Conservation (phyloP, 2,329 filamentous ascomycete species). For the Nectriaceae sp. region DNA sequence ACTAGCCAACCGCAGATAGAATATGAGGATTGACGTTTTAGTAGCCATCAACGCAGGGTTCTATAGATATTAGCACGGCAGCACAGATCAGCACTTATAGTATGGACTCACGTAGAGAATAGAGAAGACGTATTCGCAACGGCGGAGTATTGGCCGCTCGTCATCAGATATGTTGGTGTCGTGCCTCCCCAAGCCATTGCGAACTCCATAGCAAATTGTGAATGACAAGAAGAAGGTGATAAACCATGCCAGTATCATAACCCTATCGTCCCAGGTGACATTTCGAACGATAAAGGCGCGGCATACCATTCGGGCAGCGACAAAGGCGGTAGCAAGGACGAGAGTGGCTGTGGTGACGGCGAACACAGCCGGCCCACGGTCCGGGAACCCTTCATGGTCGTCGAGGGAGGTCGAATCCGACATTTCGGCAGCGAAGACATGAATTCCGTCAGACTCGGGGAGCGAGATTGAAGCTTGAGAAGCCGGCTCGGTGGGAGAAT, state of each 20-base stretch:
- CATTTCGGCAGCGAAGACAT: slow-evolving; percentile 28
- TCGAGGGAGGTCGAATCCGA: slow-evolving; percentile 24
- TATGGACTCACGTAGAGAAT: slow-evolving; percentile 56
- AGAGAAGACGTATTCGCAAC: slow-evolving; percentile 64
- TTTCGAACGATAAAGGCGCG: slow-evolving; percentile 72
- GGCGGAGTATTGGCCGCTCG: slow-evolving; percentile 55
- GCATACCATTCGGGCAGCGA: slow-evolving; percentile 72
- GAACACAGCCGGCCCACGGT: slow-evolving; percentile 64
- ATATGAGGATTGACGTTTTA: slow-evolving; percentile 89
- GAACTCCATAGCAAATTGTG: slow-evolving; percentile 64
- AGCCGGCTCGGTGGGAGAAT: slow-evolving; percentile 15
- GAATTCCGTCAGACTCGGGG: slow-evolving; percentile 18
- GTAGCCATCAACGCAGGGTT: slow-evolving; percentile 89
- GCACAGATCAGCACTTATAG: not conserved
- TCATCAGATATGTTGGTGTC: slow-evolving; percentile 58
- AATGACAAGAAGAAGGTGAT: slow-evolving; percentile 69
- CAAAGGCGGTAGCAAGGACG: slow-evolving; percentile 71
- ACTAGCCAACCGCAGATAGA: slow-evolving; percentile 82
- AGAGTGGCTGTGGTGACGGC: slow-evolving; percentile 71
- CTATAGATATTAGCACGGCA: slow-evolving; percentile 41
- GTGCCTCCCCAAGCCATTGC: slow-evolving; percentile 67
- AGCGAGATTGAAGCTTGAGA: slow-evolving; percentile 14
- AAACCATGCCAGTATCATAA: slow-evolving; percentile 78
- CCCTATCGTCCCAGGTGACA: slow-evolving; percentile 75
- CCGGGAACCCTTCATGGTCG: slow-evolving; percentile 36